A percentile compares a stretch with the other conserved stretches of the same genome.
Evolutionary conservation across 1,139 yeast species (phyloP).

Genomic region (Saccharomyces uvarum): DNA sequence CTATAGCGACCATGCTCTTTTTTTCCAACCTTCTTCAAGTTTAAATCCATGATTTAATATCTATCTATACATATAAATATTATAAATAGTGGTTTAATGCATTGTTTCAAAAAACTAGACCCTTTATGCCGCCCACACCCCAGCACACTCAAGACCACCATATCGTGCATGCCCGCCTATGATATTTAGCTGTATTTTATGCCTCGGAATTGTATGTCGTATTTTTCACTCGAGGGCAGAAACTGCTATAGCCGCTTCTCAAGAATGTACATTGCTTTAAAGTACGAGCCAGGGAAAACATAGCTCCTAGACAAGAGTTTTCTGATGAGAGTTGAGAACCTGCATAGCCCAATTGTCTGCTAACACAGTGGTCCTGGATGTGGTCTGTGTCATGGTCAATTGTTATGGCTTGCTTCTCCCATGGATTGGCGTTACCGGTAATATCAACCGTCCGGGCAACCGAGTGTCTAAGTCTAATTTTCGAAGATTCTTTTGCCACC

Average conservation of each 20-base stretch:
- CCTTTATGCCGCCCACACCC: too few relatives aligned
- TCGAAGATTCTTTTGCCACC: conserved; percentile 1
- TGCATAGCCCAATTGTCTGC: not conserved
- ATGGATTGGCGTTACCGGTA: not conserved
- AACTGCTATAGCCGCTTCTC: not conserved
- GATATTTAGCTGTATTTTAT: not conserved
- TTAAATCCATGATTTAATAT: not conserved
- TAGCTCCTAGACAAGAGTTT: too few relatives aligned
- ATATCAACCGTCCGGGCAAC: not conserved
- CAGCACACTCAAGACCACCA: too few relatives aligned
- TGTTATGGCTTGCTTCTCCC: not conserved
- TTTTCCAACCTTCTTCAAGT: not conserved
- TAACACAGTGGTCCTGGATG: not conserved
- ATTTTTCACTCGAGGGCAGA: not conserved
- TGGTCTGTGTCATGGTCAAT: not conserved
- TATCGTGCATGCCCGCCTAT: not conserved
- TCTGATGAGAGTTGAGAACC: not conserved
- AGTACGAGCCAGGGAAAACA: too few relatives aligned
- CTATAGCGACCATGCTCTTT: not conserved
- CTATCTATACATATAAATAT: not conserved
- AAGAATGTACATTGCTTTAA: too few relatives aligned
- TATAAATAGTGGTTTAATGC: not conserved
- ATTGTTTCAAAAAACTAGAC: not conserved
- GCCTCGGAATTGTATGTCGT: not conserved
- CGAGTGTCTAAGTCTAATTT: not conserved